These are phyloP conservation scores for Trichoderma gamsii DNA, from an alignment of 495 filamentous ascomycete species.

Conservation along the genomic window DNA sequence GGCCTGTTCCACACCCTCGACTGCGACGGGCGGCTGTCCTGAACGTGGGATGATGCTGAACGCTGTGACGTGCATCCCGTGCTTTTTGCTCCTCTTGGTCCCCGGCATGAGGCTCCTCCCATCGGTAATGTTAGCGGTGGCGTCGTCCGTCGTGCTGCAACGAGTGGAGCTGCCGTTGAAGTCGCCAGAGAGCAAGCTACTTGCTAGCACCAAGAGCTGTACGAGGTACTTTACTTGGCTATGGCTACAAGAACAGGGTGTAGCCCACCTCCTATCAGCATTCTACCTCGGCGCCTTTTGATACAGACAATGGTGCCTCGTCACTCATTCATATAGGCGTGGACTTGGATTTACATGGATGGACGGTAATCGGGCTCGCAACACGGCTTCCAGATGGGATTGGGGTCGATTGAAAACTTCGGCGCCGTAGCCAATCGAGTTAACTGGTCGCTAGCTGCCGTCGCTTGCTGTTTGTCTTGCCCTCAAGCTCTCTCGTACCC, in stretches of 20 bases:
- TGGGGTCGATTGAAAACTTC: conserved; percentile 13
- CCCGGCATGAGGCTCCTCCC: conserved; percentile 11
- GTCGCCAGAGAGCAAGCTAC: neutral
- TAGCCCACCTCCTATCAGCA: conserved; percentile 6
- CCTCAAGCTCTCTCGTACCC: neutral
- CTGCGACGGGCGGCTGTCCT: conserved; percentile 5
- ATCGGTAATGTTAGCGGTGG: conserved; percentile 13
- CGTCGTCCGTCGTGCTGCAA: neutral
- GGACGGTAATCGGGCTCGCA: conserved; percentile 10
- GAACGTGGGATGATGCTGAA: conserved; percentile 5
- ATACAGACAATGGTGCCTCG: neutral
- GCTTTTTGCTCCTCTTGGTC: neutral
- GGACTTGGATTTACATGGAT: conserved; percentile 2
- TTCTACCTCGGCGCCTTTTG: neutral
- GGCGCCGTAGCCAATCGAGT: conserved; percentile 13
- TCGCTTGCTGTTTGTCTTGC: conserved; percentile 4
- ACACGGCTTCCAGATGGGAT: conserved; percentile 10
- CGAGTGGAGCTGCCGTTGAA: conserved; percentile 2
- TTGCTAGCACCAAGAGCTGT: neutral
- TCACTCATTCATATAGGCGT: neutral
- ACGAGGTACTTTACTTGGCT: conserved; percentile 1
- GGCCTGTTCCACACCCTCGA: conserved; percentile 1
- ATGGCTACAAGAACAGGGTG: conserved; percentile 11
- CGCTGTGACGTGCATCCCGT: conserved; percentile 6
- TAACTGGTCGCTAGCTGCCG: conserved; percentile 11